Evolutionary conservation across 192 early-diverging fungal genomes (phyloP).

Genomic region (Coemansia sp.): DNA sequence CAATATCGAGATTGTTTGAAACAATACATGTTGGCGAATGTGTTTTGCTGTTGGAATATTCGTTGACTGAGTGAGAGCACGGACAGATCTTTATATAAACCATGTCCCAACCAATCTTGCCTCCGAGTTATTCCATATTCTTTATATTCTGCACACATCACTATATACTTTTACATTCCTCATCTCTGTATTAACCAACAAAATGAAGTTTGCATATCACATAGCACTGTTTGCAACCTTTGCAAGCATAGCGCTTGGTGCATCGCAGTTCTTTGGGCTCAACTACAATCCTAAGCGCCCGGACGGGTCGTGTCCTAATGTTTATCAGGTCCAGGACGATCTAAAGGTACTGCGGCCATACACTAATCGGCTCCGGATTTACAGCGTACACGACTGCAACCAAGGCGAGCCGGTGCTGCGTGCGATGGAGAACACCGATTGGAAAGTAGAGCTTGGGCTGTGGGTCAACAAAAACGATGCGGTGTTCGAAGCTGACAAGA

Average conservation of each 20-base stretch:
- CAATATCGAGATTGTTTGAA: background rate
- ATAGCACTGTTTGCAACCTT: slow-evolving; percentile 21
- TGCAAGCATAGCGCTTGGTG: slow-evolving; percentile 13
- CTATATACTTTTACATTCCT: background rate
- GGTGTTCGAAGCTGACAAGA: slow-evolving; percentile 36
- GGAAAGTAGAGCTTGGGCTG: slow-evolving; percentile 58
- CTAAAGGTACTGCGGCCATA: slow-evolving; percentile 57
- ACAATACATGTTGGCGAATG: slow-evolving; percentile 1
- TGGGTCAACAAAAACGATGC: slow-evolving; percentile 59
- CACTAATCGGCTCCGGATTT: slow-evolving; percentile 59
- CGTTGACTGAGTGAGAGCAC: background rate
- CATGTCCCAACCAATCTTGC: background rate
- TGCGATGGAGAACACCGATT: slow-evolving; percentile 60
- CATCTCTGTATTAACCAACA: background rate
- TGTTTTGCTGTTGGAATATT: background rate
- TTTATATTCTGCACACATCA: background rate
- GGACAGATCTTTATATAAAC: background rate
- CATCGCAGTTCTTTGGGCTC: slow-evolving; percentile 55
- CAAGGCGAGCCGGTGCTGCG: slow-evolving; percentile 58
- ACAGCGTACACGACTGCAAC: slow-evolving; percentile 62
- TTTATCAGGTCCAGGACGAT: slow-evolving; percentile 59
- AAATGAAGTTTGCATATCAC: slow-evolving; percentile 8
- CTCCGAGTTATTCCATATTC: background rate
- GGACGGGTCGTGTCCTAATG: slow-evolving; percentile 57
- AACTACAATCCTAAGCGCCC: slow-evolving; percentile 61